These are phyloP conservation scores for Trametes hirsuta DNA, from an alignment of 1,284 basidiomycete species.

Conservation along the genomic window DNA sequence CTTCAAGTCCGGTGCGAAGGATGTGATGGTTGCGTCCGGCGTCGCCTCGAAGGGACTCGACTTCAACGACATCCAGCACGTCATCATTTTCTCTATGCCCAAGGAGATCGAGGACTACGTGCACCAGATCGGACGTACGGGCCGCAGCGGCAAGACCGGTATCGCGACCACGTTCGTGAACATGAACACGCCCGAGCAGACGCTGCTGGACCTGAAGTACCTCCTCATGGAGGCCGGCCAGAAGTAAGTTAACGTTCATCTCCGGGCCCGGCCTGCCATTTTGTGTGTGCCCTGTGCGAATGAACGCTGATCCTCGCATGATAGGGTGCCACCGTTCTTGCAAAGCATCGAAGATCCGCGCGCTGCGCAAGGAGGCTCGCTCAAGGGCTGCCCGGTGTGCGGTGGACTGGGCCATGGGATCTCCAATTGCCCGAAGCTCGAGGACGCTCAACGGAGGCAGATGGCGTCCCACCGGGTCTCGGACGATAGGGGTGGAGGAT, in stretches of 20 bases:
- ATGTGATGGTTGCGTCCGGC: slow-evolving; percentile 98
- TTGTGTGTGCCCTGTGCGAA: neutral
- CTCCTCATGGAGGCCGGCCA: slow-evolving; percentile 97
- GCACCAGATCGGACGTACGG: slow-evolving; percentile 98
- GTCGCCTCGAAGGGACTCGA: slow-evolving; percentile 98
- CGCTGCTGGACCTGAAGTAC: slow-evolving; percentile 95
- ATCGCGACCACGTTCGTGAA: slow-evolving; percentile 99
- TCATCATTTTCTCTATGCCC: slow-evolving; percentile 98
- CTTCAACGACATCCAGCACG: slow-evolving; percentile 98
- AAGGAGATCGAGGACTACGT: slow-evolving; percentile 99
- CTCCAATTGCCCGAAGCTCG: slow-evolving; percentile 94
- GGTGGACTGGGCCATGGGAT: slow-evolving; percentile 96
- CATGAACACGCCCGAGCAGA: slow-evolving; percentile 96
- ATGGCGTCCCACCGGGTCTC: slow-evolving; percentile 81
- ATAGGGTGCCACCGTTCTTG: slow-evolving; percentile 95
- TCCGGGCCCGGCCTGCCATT: slow-evolving; percentile 9
- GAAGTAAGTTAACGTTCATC: slow-evolving; percentile 60
- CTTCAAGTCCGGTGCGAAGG: slow-evolving; percentile 96
- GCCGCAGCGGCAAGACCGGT: slow-evolving; percentile 96
- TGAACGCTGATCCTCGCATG: slow-evolving; percentile 12
- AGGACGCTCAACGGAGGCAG: slow-evolving; percentile 88
- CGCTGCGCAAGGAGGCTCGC: slow-evolving; percentile 71
- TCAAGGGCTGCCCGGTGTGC: slow-evolving; percentile 94
- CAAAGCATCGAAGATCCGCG: slow-evolving; percentile 91
- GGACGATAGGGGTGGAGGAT: slow-evolving; percentile 62